Conservation (phyloP, 2,329 filamentous ascomycete species). For the Rhinocladiella similis region DNA sequence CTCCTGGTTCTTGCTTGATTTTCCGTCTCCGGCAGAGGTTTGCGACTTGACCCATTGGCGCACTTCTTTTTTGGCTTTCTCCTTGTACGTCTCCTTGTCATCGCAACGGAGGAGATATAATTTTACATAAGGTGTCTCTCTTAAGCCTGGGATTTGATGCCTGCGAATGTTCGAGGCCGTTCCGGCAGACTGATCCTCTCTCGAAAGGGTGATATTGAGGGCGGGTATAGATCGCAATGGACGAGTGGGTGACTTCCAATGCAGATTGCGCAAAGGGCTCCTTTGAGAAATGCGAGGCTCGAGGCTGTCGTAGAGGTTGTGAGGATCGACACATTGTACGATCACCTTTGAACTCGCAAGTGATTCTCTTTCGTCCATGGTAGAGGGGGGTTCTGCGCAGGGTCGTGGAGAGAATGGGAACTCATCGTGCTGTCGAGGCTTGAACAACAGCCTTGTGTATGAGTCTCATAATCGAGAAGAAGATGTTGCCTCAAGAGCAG, state of each 20-base stretch:
- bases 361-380: constrained; percentile 26
- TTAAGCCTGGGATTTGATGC: constrained; percentile 92
- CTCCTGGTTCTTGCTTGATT: constrained; percentile 66
- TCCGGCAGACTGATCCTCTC: constrained; percentile 49
- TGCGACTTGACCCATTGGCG: constrained; percentile 84
- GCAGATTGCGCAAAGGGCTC: constrained; percentile 83
- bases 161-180: constrained; percentile 55
- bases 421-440: constrained; percentile 21
- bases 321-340: constrained; percentile 95
- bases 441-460: neutral
- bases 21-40: constrained; percentile 23
- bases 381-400: constrained; percentile 12
- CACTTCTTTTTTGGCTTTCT: constrained; percentile 71
- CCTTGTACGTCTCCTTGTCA: constrained; percentile 92
- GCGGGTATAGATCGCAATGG: constrained; percentile 92
- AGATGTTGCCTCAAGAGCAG: neutral
- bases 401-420: constrained; percentile 3
- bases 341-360: constrained; percentile 60
- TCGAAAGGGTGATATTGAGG: constrained; percentile 84
- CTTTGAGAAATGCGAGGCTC: constrained; percentile 74
- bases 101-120: constrained; percentile 87
- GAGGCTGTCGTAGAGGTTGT: constrained; percentile 80
- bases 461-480: constrained; percentile 10
- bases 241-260: constrained; percentile 94
- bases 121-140: constrained; percentile 91